Base-by-base conservation (phyloP, 805 yeast species). In the Saccharomyces mikatae region DNA sequence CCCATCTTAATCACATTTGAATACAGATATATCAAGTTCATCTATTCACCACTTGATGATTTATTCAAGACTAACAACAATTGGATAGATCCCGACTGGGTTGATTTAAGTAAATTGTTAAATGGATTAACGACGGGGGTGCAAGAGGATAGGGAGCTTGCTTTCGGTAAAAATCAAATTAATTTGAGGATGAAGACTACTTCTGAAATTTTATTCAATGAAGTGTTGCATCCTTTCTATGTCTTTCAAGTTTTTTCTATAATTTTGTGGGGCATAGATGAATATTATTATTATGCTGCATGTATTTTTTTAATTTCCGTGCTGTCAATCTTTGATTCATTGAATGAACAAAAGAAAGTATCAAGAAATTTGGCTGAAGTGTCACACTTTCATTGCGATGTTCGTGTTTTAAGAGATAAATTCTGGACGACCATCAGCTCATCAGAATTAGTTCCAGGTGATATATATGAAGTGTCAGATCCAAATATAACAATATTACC, bases 231-330 rank as follows among this genome's bases (percentile, higher is more conserved):
- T 69, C 99, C 99, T 0, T 94, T 94, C 67, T 94, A 94, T 68
- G 80, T 95, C 47, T 94, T 94, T 68, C 99, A 94, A 73, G 84
- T 92, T 1, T 92, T 92, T 66, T 90, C 97, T 2, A 87, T 94
- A 54, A 73, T 91, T 31, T 74, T 94, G 48, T 94, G 99, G 99
- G 78, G 89, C 10, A 80, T 89, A 14, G 99, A 94, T 69, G 86
- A 87, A 62, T 94, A 95, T 70, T 87, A 85, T 68, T 94, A 92
- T 71, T 94, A 94, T 67, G 99, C 99, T 0, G 77, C 82, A 21
- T 95, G 99, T 70, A 94, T 94, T 56, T 85, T 94, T 60, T 54
- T 90, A 36, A 94, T 94, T 32, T 94, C 99, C 0, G 67, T 90
- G 41, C 72, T 87, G 3, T 88, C 97, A 1, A 84, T 94, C 27